These are phyloP conservation scores for Bassia scoparia DNA, from an alignment of 148 eudicot species.

Conservation along the genomic window DNA sequence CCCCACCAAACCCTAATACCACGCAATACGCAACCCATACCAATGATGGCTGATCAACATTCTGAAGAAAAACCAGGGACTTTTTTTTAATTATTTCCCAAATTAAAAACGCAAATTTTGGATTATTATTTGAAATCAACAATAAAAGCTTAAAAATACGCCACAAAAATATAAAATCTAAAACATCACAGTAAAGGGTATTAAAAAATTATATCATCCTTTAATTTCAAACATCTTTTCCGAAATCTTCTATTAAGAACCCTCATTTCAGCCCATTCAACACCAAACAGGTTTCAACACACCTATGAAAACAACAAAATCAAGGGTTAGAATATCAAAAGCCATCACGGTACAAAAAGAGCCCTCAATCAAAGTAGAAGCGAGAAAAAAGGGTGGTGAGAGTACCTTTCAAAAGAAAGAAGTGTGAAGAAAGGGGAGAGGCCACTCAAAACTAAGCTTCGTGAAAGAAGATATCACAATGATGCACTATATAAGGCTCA, in stretches of 20 bases:
- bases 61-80: conserved; percentile 27
- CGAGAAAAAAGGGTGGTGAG: neutral
- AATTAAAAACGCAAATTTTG: neutral
- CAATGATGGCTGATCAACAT: conserved; percentile 26
- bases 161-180: neutral
- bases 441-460: too few species aligned
- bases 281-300: neutral
- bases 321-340: neutral
- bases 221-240: conserved; percentile 17
- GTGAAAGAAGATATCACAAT: too few species aligned
- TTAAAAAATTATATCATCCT: conserved; percentile 32
- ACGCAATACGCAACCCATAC: conserved; percentile 21
- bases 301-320: neutral
- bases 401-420: conserved; percentile 1
- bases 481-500: neutral
- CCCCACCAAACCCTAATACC: conserved; percentile 22
- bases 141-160: neutral
- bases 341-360: neutral
- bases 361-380: neutral
- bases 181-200: neutral
- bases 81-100: neutral
- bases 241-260: conserved; percentile 29
- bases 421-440: neutral
- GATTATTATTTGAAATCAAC: conserved; percentile 3
- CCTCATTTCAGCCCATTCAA: conserved; percentile 40